Base-by-base conservation (phyloP, 768 basidiomycete species). In the Rhizopogon vinicolor region DNA sequence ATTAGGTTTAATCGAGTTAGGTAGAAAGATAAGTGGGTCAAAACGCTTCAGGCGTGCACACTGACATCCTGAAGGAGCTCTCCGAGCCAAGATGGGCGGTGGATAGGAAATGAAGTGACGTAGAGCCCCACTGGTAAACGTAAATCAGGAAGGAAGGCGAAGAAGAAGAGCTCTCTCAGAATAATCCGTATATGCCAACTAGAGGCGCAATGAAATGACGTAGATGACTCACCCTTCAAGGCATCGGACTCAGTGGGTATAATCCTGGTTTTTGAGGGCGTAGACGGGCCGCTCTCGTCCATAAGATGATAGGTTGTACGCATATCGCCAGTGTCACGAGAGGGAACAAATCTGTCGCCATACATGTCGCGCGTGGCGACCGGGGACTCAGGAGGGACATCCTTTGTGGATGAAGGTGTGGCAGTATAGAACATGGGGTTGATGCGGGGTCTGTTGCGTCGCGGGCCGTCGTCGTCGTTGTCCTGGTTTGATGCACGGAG, bases 211-310 rank as follows among this genome's bases (percentile, higher is more conserved):
- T 2, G 8, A 33, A 33, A 33, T 33, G 3, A 39, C 9, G 10
- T 22, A n/a, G n/a, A 58, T 50, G 54, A 65, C 65, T 51, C 55
- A 83, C 86, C 90, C 74, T 87, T 87, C 58, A 85, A 79, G n/a
- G 87, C 88, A 63, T 91, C 89, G 1, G 82, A 83, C 61, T 87
- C 86, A 19, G 81, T 80, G 25, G 83, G 85, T 54, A 86, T 84
- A 50, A 85, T 81, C 45, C 83, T 75, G 65, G 73, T 75, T 62
- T 83, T 87, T 19, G 81, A 80, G 8, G 83, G 81, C 0, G 83
- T 85, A 2, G 78, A 79, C 1, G 81, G 83, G 3, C 78, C 76
- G 13, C 75, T 67, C 18, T 81, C 79, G 22, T 81, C 78, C 65
- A 83, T 76, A 28, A 88, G 77, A 55, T 85, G 78, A 65, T 80